These are phyloP conservation scores for Trichoderma koningiopsis DNA, from an alignment of 2,329 filamentous ascomycete genomes.

Conservation along the genomic window DNA sequence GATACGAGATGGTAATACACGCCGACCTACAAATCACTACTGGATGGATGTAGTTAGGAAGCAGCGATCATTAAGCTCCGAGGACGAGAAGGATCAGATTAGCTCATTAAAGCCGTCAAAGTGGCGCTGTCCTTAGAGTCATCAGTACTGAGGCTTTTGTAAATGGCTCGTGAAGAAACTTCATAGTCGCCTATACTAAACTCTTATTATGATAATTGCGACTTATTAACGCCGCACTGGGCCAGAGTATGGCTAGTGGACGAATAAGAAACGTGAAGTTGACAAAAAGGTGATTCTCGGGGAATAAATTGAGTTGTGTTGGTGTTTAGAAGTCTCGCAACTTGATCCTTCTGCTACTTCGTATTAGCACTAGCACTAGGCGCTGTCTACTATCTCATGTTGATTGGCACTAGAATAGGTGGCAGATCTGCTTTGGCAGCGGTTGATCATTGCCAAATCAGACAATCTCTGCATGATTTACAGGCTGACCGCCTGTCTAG, in stretches of 20 bases:
- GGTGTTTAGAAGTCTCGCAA: neutral
- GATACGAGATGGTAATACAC: neutral
- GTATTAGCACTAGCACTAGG: neutral
- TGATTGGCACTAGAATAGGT: neutral
- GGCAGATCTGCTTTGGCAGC: neutral
- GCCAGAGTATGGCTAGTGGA: neutral
- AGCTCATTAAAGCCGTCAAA: neutral
- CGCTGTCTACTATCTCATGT: neutral
- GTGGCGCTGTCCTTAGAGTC: neutral
- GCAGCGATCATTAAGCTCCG: neutral
- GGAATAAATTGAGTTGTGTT: neutral
- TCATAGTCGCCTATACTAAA: neutral
- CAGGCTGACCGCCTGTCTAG: constrained; percentile 13
- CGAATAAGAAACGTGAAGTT: neutral
- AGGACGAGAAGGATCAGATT: neutral
- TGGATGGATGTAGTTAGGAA: neutral
- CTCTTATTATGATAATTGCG: neutral
- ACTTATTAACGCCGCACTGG: neutral
- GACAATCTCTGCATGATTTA: neutral
- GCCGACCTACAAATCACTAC: neutral
- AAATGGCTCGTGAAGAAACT: neutral
- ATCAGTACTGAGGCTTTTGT: neutral
- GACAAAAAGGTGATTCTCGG: neutral
- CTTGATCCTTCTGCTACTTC: neutral
- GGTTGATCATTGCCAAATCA: neutral